phyloP scores from a whole-genome alignment of 352 stramenopile species.

The Phytophthora uliginosa region DNA sequence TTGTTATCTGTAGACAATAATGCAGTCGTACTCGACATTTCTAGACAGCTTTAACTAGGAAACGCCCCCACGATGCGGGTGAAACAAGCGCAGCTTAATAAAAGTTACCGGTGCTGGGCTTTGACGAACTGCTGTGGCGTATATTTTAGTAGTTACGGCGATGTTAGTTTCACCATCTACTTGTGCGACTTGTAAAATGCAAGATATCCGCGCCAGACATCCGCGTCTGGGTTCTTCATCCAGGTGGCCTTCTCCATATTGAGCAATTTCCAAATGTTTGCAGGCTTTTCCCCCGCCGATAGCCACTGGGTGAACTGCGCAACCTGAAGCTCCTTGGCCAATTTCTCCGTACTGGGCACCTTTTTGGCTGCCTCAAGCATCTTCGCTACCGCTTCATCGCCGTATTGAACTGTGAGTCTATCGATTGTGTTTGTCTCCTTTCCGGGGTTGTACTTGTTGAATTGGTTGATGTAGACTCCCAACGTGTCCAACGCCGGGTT shows the following conservation, averaged over 20 bases:
- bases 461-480: not conserved
- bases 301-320: constrained; percentile 15
- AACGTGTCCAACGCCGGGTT: not conserved
- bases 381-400: constrained; percentile 8
- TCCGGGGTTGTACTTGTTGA: not conserved
- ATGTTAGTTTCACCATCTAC: not conserved
- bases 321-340: constrained; percentile 9
- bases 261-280: constrained; percentile 13
- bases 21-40: too few species aligned
- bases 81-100: too few species aligned
- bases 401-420: not conserved
- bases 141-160: too few species aligned
- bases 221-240: not conserved
- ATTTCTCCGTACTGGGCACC: not conserved
- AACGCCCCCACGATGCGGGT: too few species aligned
- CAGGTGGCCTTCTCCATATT: constrained; percentile 7
- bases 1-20: too few species aligned
- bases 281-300: not conserved
- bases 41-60: too few species aligned
- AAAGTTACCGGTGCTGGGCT: too few species aligned
- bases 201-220: constrained; percentile 9
- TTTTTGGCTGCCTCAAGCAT: constrained; percentile 14
- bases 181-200: constrained; percentile 13
- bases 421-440: constrained; percentile 6
- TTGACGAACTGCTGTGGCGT: too few species aligned